phyloP scores from a whole-genome alignment of 1,139 yeast species.

The Kodamaea derodonti region DNA sequence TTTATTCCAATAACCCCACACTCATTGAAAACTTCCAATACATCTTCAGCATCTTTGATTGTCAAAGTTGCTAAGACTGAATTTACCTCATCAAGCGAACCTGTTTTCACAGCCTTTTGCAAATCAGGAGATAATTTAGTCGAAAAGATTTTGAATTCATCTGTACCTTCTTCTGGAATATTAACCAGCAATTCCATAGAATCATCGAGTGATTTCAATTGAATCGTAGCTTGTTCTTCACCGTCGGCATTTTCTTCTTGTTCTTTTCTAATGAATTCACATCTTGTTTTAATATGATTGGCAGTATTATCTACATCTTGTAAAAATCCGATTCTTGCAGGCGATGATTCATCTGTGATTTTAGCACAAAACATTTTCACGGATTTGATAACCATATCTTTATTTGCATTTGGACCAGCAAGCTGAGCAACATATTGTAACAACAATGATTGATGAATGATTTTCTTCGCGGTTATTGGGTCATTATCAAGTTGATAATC shows the following conservation, averaged over 20 bases:
- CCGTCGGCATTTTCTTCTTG: constrained; percentile 17
- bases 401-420: constrained; percentile 35
- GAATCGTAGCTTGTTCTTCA: constrained; percentile 77
- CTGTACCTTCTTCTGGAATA: constrained; percentile 58
- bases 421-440: constrained; percentile 74
- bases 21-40: constrained; percentile 70
- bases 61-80: constrained; percentile 74
- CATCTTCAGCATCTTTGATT: constrained; percentile 74
- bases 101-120: constrained; percentile 73
- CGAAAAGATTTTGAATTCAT: constrained; percentile 50
- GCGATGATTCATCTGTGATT: constrained; percentile 49
- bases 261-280: constrained; percentile 57
- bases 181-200: constrained; percentile 69
- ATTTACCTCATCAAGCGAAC: constrained; percentile 74
- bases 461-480: constrained; percentile 48
- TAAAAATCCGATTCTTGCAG: constrained; percentile 62
- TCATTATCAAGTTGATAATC: constrained; percentile 72
- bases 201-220: constrained; percentile 85
- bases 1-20: constrained; percentile 79
- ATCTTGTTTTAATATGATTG: constrained; percentile 70
- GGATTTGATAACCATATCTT: constrained; percentile 45
- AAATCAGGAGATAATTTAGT: constrained; percentile 57
- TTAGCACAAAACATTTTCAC: constrained; percentile 68
- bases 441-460: constrained; percentile 76
- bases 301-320: constrained; percentile 72